phyloP scores from a whole-genome alignment of 176 grass and related monocot genomes.

The Poa annua region DNA sequence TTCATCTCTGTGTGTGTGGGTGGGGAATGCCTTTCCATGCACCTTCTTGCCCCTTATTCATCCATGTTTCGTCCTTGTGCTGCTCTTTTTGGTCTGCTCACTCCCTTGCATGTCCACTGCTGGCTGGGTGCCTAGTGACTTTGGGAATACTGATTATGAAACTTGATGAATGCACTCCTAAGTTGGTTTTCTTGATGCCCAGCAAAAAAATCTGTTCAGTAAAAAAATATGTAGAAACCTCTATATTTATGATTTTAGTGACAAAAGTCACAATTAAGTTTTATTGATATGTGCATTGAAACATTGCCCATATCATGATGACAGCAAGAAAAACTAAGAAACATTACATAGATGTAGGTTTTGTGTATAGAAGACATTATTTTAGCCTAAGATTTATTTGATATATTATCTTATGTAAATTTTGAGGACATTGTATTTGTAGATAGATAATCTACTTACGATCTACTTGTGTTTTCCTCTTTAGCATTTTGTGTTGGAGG shows the following conservation, averaged over 20 bases:
- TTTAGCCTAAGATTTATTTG: neutral
- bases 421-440: conserved; percentile 12
- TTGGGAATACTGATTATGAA: neutral
- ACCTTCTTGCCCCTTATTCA: neutral
- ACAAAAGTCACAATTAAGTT: neutral
- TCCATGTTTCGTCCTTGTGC: neutral
- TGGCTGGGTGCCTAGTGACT: neutral
- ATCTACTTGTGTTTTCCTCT: conserved; percentile 29
- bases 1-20: neutral
- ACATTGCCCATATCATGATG: neutral
- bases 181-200: neutral
- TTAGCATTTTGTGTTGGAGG: conserved; percentile 92
- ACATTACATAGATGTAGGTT: neutral
- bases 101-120: neutral
- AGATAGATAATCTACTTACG: conserved; percentile 5
- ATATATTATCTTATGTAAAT: neutral
- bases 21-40: neutral
- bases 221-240: neutral
- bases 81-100: neutral
- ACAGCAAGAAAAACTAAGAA: neutral
- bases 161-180: neutral
- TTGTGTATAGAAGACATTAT: neutral
- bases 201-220: neutral
- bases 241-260: neutral
- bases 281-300: conserved; percentile 8